A percentile compares a stretch with the other conserved stretches of the same genome.
These are phyloP conservation scores for Arbutus unedo DNA, from an alignment of 148 eudicot genomes.

Conservation along the genomic window DNA sequence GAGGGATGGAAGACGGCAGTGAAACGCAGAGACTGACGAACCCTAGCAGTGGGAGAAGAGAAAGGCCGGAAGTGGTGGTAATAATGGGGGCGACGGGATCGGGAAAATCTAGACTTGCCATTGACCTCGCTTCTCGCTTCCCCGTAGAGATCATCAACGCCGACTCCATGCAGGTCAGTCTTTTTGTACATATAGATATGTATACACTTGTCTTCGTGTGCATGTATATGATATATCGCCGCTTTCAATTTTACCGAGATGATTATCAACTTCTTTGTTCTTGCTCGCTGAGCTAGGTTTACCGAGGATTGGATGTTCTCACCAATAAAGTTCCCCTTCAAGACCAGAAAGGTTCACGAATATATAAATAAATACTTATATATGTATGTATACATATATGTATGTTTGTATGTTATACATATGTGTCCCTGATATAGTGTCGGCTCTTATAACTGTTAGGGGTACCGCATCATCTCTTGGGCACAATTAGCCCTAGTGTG, in stretches of 20 bases:
- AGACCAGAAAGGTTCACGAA: slow-evolving; percentile 64
- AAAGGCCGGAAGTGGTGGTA: slow-evolving; percentile 59
- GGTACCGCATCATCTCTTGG: slow-evolving; percentile 85
- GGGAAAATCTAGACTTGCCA: slow-evolving; percentile 75
- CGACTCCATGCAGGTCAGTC: slow-evolving; percentile 80
- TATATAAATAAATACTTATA: too few relatives aligned
- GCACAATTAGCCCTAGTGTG: slow-evolving; percentile 66
- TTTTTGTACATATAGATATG: too few relatives aligned
- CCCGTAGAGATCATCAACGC: slow-evolving; percentile 83
- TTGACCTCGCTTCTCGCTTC: slow-evolving; percentile 74
- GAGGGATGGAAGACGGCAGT: slow-evolving; percentile 23
- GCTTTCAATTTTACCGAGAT: neutral
- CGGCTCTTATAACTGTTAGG: slow-evolving; percentile 33
- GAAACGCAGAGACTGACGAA: slow-evolving; percentile 15
- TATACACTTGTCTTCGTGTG: too few relatives aligned
- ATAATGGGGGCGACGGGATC: slow-evolving; percentile 92
- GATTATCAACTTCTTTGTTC: neutral
- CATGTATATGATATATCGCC: too few relatives aligned
- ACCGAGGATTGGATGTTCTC: slow-evolving; percentile 77
- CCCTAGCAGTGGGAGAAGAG: slow-evolving; percentile 33
- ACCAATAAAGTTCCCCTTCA: slow-evolving; percentile 78
- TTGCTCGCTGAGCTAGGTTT: slow-evolving; percentile 34
- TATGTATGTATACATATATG: neutral
- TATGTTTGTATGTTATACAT: neutral
- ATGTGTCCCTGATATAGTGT: neutral